These are phyloP conservation scores for Caryopteris hybrid DNA, from an alignment of 305 asterid genomes.

Conservation along the genomic window DNA sequence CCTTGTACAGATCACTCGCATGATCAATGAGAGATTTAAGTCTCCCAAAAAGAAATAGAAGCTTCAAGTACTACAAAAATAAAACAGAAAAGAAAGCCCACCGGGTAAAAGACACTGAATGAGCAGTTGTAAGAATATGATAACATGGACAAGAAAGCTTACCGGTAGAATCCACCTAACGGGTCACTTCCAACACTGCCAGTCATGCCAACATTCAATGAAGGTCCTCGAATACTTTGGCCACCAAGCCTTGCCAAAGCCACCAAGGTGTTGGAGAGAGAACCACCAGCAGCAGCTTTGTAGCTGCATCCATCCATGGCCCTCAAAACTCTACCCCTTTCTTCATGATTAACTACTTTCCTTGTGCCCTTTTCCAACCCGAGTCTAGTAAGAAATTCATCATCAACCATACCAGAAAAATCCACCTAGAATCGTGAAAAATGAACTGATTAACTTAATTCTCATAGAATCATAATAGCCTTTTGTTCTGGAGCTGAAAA, in stretches of 20 bases:
- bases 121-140: not conserved
- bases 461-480: not conserved
- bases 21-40: not conserved
- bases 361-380: constrained; percentile 84
- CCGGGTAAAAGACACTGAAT: not conserved
- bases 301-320: constrained; percentile 98
- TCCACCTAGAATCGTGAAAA: constrained; percentile 58
- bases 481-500: too few relatives aligned
- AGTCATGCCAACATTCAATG: constrained; percentile 82
- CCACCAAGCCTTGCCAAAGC: constrained; percentile 97
- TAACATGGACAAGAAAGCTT: not conserved
- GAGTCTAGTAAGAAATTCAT: constrained; percentile 64
- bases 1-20: not conserved
- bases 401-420: constrained; percentile 88
- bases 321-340: constrained; percentile 76
- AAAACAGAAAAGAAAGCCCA: not conserved
- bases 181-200: constrained; percentile 98
- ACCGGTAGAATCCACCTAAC: constrained; percentile 91
- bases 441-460: constrained; percentile 6
- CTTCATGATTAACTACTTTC: constrained; percentile 90
- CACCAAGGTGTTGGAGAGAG: constrained; percentile 87
- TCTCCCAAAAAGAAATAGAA: not conserved
- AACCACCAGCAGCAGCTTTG: constrained; percentile 99
- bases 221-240: constrained; percentile 58
- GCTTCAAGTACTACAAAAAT: not conserved